Percentiles rank a stretch among this genome's conserved stretches.
These are phyloP conservation scores for Hymenoscyphus linearis DNA, from an alignment of 2,329 filamentous ascomycete genomes.

Conservation along the genomic window DNA sequence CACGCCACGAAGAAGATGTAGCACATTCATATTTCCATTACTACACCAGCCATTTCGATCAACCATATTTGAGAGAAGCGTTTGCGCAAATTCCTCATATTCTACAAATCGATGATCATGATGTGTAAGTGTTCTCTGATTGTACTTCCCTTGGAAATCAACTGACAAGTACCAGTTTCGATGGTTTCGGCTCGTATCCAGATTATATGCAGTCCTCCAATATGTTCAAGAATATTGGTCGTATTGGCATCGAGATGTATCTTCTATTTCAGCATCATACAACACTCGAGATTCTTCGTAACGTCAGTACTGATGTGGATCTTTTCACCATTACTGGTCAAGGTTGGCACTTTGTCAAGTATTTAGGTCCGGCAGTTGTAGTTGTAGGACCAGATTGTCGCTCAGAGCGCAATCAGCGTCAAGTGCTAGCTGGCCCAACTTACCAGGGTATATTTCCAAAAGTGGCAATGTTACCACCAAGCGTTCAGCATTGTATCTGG, in stretches of 20 bases:
- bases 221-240: slow-evolving; percentile 97
- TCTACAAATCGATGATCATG: slow-evolving; percentile 90
- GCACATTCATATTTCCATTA: slow-evolving; percentile 98
- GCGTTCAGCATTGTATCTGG: slow-evolving; percentile 95
- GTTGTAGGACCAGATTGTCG: slow-evolving; percentile 87
- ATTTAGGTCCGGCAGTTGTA: slow-evolving; percentile 83
- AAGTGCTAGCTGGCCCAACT: slow-evolving; percentile 92
- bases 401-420: slow-evolving; percentile 82
- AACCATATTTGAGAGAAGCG: slow-evolving; percentile 87
- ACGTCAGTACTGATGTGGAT: slow-evolving; percentile 81
- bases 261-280: slow-evolving; percentile 98
- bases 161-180: slow-evolving; percentile 59
- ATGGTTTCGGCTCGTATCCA: slow-evolving; percentile 94
- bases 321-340: slow-evolving; percentile 96
- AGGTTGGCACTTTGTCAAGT: slow-evolving; percentile 98
- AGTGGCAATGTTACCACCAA: slow-evolving; percentile 81
- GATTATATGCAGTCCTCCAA: slow-evolving; percentile 98
- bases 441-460: slow-evolving; percentile 98
- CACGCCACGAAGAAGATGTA: slow-evolving; percentile 91
- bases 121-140: slow-evolving; percentile 67
- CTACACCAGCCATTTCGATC: slow-evolving; percentile 97
- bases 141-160: not conserved
- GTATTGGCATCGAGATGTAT: slow-evolving; percentile 96
- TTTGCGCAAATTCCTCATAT: slow-evolving; percentile 97
- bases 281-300: slow-evolving; percentile 85